Percentiles rank a stretch among this genome's conserved stretches.
Conservation (phyloP, 179 eudicot genomes). For the Drosera spatulata region DNA sequence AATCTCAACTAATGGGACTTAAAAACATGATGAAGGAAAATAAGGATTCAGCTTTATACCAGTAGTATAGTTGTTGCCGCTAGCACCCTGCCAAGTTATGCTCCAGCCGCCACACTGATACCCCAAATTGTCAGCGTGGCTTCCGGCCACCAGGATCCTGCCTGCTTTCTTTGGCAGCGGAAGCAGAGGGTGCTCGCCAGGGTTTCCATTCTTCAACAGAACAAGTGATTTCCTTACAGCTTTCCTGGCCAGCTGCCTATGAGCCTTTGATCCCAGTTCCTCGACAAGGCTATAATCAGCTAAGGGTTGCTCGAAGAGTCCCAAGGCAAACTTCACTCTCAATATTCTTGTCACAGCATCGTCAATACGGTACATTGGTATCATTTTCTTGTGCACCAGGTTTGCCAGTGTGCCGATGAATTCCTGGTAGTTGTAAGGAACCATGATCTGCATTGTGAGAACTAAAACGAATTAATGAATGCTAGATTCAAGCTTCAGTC, state of each 20-base stretch:
- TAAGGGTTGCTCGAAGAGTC: slow-evolving; percentile 62
- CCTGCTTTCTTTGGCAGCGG: slow-evolving; percentile 71
- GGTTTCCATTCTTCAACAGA: slow-evolving; percentile 63
- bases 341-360: slow-evolving; percentile 34
- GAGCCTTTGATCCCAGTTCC: slow-evolving; percentile 56
- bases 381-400: slow-evolving; percentile 15
- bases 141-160: slow-evolving; percentile 75
- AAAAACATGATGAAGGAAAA: too few relatives aligned
- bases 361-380: slow-evolving; percentile 28
- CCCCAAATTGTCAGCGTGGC: slow-evolving; percentile 83
- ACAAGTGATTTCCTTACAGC: slow-evolving; percentile 87
- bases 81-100: slow-evolving; percentile 81
- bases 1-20: too few relatives aligned
- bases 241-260: slow-evolving; percentile 78
- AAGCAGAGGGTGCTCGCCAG: slow-evolving; percentile 31
- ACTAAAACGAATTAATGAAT: too few relatives aligned
- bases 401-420: slow-evolving; percentile 24
- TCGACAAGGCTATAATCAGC: slow-evolving; percentile 51
- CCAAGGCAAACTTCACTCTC: slow-evolving; percentile 41
- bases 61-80: slow-evolving; percentile 39
- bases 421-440: slow-evolving; percentile 21
- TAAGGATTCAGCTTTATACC: slow-evolving; percentile 12
- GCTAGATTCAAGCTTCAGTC: too few relatives aligned
- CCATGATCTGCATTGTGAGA: slow-evolving; percentile 21
- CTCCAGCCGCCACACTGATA: slow-evolving; percentile 98